A percentile compares a stretch with the other conserved stretches of the same genome.
These are phyloP conservation scores for Zoysia matrella DNA, from an alignment of 202 grass and related monocot species.

Conservation along the genomic window DNA sequence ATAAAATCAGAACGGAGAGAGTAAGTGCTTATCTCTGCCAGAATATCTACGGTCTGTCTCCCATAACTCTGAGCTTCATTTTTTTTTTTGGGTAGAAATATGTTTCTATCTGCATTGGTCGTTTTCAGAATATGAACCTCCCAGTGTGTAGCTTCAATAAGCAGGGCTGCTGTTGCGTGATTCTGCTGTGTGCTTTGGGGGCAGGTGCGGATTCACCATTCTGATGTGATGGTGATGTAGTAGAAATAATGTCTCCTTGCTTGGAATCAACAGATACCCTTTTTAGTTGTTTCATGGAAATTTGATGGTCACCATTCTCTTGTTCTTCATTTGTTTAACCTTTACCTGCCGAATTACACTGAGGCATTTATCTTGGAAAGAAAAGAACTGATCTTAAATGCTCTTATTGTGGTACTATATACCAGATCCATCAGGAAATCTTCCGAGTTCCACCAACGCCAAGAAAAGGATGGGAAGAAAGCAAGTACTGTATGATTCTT, in stretches of 20 bases:
- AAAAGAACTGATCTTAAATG: neutral
- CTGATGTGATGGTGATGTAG: slow-evolving; percentile 14
- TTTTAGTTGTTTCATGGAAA: slow-evolving; percentile 5
- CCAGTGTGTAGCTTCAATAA: slow-evolving; percentile 1
- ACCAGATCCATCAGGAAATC: neutral
- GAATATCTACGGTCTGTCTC: neutral
- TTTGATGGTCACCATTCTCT: neutral
- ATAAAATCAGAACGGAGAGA: no score
- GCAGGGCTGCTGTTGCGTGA: slow-evolving; percentile 18
- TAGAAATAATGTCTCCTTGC: slow-evolving; percentile 22
- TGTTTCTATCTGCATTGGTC: slow-evolving; percentile 33
- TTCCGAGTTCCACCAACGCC: neutral
- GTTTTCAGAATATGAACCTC: slow-evolving; percentile 53
- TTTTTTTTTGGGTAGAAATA: no score
- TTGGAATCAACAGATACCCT: slow-evolving; percentile 2
- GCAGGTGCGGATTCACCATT: slow-evolving; percentile 7
- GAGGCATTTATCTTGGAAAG: neutral
- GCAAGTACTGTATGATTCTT: neutral
- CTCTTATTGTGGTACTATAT: neutral
- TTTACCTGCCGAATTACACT: neutral
- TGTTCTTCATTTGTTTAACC: no score
- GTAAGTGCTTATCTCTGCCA: no score
- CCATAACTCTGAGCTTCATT: neutral
- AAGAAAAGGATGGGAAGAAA: neutral
- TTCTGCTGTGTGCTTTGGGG: slow-evolving; percentile 5